Evolutionary conservation across 345 rosid species (phyloP).

Genomic region (Linum lewisii): DNA sequence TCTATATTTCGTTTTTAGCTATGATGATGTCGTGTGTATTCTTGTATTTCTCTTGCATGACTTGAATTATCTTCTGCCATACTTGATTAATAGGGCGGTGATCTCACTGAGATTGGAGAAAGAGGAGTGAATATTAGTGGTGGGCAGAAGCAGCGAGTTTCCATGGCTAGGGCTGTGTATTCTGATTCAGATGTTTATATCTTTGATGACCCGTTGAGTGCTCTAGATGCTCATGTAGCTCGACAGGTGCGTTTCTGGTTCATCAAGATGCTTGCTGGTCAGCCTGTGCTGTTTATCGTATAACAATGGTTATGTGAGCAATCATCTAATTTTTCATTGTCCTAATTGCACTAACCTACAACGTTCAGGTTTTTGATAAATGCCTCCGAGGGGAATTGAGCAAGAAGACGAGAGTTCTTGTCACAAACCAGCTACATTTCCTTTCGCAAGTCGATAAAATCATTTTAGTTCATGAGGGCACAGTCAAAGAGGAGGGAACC

Average conservation of each 20-base stretch:
- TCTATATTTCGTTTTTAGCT: conserved; percentile 11
- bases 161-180: conserved; percentile 96
- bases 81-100: conserved; percentile 71
- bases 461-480: conserved; percentile 84
- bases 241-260: conserved; percentile 57
- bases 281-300: background rate
- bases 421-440: conserved; percentile 97
- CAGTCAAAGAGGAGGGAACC: conserved; percentile 89
- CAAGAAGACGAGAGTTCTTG: conserved; percentile 89
- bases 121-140: conserved; percentile 99
- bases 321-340: background rate
- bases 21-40: background rate
- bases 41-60: conserved; percentile 7
- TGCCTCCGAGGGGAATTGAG: conserved; percentile 78
- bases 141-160: conserved; percentile 99
- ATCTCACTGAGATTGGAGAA: conserved; percentile 99
- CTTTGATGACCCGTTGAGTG: conserved; percentile 97
- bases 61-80: conserved; percentile 16
- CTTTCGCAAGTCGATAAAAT: conserved; percentile 94
- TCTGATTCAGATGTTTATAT: conserved; percentile 84
- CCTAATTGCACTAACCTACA: conserved; percentile 7
- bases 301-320: background rate
- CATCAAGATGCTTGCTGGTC: background rate
- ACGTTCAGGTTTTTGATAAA: conserved; percentile 80
- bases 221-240: conserved; percentile 95